Evolutionary conservation across 139 green algal genomes (phyloP).

Genomic region (Micractinium conductrix): DNA sequence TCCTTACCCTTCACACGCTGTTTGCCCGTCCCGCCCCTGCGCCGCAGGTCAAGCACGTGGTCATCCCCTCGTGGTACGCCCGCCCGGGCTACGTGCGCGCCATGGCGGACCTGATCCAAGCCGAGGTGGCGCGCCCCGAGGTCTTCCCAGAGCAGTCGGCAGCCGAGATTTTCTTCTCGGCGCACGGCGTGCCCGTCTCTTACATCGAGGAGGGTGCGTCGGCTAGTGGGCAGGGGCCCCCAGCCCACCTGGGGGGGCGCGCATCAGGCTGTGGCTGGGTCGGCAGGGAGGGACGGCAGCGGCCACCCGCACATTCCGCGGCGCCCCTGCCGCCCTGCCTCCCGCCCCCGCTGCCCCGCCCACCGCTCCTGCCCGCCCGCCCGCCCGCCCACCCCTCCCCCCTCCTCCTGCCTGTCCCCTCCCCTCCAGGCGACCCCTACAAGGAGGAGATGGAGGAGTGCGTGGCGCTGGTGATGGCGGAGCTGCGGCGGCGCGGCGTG

Average conservation of each 20-base stretch:
- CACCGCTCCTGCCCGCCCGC: no score
- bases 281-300: no score
- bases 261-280: no score
- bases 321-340: no score
- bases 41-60: conserved; percentile 51
- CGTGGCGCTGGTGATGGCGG: conserved; percentile 92
- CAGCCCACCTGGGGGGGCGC: no score
- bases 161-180: conserved; percentile 94
- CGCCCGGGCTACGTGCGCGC: conserved; percentile 91
- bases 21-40: neutral
- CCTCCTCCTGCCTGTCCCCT: no score
- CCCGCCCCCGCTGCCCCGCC: no score
- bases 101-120: conserved; percentile 93
- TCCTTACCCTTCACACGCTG: no score
- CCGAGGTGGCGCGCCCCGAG: conserved; percentile 57
- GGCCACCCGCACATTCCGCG: no score
- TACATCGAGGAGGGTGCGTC: conserved; percentile 88
- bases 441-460: conserved; percentile 99
- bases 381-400: neutral
- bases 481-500: conserved; percentile 75
- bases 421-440: conserved; percentile 91
- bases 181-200: conserved; percentile 95
- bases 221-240: neutral
- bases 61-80: conserved; percentile 81
- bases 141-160: conserved; percentile 4